Conservation (phyloP, 805 yeast species). For the Hanseniaspora mollemarum region DNA sequence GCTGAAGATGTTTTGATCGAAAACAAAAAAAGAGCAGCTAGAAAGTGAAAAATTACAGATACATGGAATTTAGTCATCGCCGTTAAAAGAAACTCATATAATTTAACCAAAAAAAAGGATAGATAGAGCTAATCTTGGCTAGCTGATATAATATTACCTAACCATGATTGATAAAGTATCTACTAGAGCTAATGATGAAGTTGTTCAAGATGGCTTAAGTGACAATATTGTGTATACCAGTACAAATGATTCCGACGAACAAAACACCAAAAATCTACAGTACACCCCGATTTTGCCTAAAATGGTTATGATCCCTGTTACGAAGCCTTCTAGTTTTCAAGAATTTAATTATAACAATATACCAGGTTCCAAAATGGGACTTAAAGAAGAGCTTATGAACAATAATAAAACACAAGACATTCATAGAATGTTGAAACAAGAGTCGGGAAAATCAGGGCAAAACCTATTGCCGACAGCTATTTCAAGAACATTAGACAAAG, state of each 20-base stretch:
- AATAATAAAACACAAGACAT: not conserved
- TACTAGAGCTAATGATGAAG: no score
- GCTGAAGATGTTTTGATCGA: no score
- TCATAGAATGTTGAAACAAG: not conserved
- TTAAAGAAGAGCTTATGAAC: not conserved
- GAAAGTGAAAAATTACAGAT: no score
- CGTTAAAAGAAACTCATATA: no score
- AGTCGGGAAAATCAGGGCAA: not conserved
- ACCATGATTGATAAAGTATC: no score
- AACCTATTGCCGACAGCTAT: not conserved
- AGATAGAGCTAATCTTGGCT: no score
- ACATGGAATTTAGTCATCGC: no score
- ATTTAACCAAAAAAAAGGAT: no score
- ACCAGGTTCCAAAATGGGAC: not conserved
- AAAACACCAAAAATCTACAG: not conserved
- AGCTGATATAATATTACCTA: no score
- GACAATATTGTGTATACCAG: not conserved
- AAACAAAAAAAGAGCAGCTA: no score
- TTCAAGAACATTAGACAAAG: not conserved
- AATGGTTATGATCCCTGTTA: not conserved
- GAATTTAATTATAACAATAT: not conserved
- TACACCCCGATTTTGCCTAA: not conserved
- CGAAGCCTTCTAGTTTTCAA: not conserved
- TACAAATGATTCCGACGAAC: not conserved
- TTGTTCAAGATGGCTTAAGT: not conserved